phyloP scores from a whole-genome alignment of 768 basidiomycete species.

The Mycena amicta region DNA sequence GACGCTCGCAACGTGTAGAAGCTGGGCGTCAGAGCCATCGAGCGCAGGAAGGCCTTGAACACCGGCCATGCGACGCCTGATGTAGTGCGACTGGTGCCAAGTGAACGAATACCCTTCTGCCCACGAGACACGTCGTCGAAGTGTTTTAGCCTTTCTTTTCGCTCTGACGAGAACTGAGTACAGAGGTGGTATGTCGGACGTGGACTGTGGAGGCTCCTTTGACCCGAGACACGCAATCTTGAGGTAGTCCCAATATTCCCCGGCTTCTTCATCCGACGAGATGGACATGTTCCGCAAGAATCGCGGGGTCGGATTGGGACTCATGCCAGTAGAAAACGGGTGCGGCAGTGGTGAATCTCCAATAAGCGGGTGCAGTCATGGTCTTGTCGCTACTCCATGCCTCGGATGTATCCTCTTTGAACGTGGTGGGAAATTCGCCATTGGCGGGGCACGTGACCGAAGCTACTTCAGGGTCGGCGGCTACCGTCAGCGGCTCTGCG shows the following conservation, averaged over 20 bases:
- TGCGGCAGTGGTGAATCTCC: conserved; percentile 58
- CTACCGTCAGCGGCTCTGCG: conserved; percentile 56
- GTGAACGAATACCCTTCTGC: conserved; percentile 60
- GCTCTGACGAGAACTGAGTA: conserved; percentile 1
- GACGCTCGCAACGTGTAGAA: conserved; percentile 54
- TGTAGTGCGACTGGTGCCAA: conserved; percentile 68
- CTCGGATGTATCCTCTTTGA: conserved; percentile 45
- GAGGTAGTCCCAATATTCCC: conserved; percentile 61
- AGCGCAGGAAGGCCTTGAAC: conserved; percentile 48
- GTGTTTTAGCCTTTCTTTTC: conserved; percentile 31
- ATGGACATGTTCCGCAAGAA: conserved; percentile 57
- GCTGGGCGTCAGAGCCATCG: conserved; percentile 39
- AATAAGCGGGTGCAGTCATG: conserved; percentile 59
- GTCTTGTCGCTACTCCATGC: conserved; percentile 49
- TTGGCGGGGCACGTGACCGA: conserved; percentile 47
- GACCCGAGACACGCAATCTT: conserved; percentile 47
- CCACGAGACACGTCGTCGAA: conserved; percentile 68
- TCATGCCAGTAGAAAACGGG: conserved; percentile 64
- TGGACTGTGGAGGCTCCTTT: conserved; percentile 26
- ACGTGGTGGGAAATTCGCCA: conserved; percentile 46
- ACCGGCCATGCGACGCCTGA: conserved; percentile 52
- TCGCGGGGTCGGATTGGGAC: conserved; percentile 50
- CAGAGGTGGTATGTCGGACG: conserved; percentile 15
- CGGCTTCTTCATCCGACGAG: conserved; percentile 38
- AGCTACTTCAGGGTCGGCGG: conserved; percentile 40